Evolutionary conservation across 2,329 filamentous ascomycete genomes (phyloP).

Genomic region (Botrytis squamosa): DNA sequence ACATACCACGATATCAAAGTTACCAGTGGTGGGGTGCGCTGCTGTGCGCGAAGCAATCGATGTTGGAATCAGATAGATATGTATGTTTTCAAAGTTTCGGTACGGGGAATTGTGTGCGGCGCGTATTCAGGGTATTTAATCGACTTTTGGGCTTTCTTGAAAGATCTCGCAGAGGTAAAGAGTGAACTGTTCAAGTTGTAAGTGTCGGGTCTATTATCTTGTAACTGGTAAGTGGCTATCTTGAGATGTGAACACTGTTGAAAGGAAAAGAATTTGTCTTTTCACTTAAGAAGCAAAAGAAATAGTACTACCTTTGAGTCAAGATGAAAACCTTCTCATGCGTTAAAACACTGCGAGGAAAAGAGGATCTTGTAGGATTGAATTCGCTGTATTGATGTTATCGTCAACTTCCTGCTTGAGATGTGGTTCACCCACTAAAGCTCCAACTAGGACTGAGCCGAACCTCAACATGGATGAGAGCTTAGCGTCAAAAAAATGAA

Average conservation of each 20-base stretch:
- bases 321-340: not conserved
- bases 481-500: not conserved
- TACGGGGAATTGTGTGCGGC: not conserved
- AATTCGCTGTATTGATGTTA: conserved; percentile 15
- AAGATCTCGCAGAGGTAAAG: conserved; percentile 11
- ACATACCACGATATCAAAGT: conserved; percentile 33
- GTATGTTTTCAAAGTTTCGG: not conserved
- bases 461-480: conserved; percentile 22
- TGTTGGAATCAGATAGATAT: conserved; percentile 8
- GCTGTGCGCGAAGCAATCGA: conserved; percentile 16
- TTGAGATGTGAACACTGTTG: conserved; percentile 20
- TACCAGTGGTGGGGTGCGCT: conserved; percentile 15
- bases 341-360: not conserved
- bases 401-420: conserved; percentile 17
- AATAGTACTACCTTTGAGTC: conserved; percentile 1
- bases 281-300: not conserved
- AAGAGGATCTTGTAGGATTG: not conserved
- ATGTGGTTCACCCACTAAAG: conserved; percentile 19
- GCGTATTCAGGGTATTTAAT: not conserved
- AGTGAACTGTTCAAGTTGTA: not conserved
- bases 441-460: conserved; percentile 16
- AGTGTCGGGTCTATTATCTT: conserved; percentile 8
- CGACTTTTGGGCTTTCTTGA: not conserved
- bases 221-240: conserved; percentile 19
- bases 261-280: conserved; percentile 10